phyloP scores from a whole-genome alignment of 2,329 filamentous ascomycete genomes.

The Talaromyces sp. region DNA sequence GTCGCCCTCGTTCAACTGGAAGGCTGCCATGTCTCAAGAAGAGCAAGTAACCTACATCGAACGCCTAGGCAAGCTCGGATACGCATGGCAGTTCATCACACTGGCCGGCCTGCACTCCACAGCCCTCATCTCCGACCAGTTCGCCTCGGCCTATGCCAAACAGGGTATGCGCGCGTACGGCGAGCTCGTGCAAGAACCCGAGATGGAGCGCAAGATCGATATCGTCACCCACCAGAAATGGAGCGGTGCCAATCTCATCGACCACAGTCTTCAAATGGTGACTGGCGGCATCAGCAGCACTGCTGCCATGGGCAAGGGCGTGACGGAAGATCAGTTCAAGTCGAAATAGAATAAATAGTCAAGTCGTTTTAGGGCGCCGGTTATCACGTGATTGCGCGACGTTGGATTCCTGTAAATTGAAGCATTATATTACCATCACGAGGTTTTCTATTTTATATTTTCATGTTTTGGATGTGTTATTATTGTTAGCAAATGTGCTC shows the following conservation, averaged over 20 bases:
- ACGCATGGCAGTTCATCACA: constrained; percentile 99
- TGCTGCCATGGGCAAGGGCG: constrained; percentile 93
- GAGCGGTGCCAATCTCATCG: constrained; percentile 90
- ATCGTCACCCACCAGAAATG: constrained; percentile 99
- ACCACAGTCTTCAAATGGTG: constrained; percentile 96
- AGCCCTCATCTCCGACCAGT: constrained; percentile 84
- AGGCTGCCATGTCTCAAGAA: constrained; percentile 81
- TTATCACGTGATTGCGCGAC: constrained; percentile 4
- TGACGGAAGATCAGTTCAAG: constrained; percentile 96
- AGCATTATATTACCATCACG: background rate
- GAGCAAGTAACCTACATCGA: constrained; percentile 98
- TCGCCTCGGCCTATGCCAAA: constrained; percentile 73
- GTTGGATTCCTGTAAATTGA: background rate
- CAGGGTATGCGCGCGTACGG: constrained; percentile 94
- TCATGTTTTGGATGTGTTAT: background rate
- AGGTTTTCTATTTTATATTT: background rate
- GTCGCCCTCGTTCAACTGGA: constrained; percentile 99
- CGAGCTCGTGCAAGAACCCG: constrained; percentile 94
- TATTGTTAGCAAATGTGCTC: background rate
- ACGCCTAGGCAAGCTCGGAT: constrained; percentile 78
- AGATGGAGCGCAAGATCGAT: constrained; percentile 85
- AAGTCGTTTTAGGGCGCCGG: constrained; percentile 1
- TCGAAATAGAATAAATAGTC: background rate
- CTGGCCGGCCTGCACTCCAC: constrained; percentile 94
- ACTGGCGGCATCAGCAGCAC: constrained; percentile 87